A percentile compares a stretch with the other conserved stretches of the same genome.
These are phyloP conservation scores for Gamsiella multidivaricata DNA, from an alignment of 192 early-diverging fungal species.

Conservation along the genomic window DNA sequence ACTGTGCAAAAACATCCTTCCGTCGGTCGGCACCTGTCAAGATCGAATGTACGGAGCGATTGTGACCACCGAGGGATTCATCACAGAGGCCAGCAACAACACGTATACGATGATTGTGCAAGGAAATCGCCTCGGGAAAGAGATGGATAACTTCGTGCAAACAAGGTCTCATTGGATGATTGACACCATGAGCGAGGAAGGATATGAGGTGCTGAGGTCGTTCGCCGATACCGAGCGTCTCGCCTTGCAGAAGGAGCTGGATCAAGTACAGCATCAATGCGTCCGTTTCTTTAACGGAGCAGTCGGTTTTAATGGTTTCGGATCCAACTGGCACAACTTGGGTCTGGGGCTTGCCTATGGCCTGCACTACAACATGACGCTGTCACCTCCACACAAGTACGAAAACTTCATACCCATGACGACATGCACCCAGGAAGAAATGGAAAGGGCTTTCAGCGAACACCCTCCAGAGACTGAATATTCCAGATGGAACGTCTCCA, in stretches of 20 bases:
- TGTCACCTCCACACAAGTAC: background rate
- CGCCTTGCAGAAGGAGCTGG: constrained; percentile 15
- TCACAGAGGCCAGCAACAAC: constrained; percentile 6
- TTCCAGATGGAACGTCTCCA: constrained; percentile 1
- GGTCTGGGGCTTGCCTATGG: constrained; percentile 18
- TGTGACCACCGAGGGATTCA: background rate
- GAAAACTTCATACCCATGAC: constrained; percentile 11
- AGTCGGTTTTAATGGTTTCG: background rate
- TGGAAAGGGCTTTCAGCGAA: background rate
- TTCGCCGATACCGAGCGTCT: constrained; percentile 14
- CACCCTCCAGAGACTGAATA: constrained; percentile 14
- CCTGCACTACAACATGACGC: constrained; percentile 38
- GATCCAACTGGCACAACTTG: constrained; percentile 20
- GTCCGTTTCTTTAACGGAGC: constrained; percentile 22
- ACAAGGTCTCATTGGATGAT: constrained; percentile 36
- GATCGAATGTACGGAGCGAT: constrained; percentile 13
- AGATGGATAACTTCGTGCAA: constrained; percentile 28
- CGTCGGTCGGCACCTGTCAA: constrained; percentile 5
- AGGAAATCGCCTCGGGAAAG: constrained; percentile 11
- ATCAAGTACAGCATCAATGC: constrained; percentile 30
- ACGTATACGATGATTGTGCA: constrained; percentile 17
- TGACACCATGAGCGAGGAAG: constrained; percentile 5
- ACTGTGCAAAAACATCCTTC: background rate
- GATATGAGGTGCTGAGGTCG: constrained; percentile 23
- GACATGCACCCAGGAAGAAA: constrained; percentile 17